A percentile compares a stretch with the other conserved stretches of the same genome.
phyloP scores from a whole-genome alignment of 768 basidiomycete species.

The Amanita polypyramis region DNA sequence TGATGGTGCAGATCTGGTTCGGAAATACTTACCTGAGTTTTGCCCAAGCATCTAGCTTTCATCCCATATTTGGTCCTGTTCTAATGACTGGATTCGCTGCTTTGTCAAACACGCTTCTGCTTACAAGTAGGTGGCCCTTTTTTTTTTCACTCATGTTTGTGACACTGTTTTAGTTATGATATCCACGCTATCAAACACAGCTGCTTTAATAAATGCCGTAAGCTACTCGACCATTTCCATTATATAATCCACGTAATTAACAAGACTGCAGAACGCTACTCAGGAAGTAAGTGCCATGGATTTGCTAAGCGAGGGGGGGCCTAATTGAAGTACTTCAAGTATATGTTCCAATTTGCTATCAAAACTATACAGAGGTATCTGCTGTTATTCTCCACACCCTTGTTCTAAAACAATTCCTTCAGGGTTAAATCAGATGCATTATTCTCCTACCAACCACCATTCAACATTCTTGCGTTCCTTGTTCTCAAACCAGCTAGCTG shows the following conservation, averaged over 20 bases:
- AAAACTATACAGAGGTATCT: constrained; percentile 78
- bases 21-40: constrained; percentile 63
- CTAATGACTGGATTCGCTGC: constrained; percentile 76
- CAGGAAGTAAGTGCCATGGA: constrained; percentile 27
- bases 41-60: constrained; percentile 45
- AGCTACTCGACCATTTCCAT: constrained; percentile 11
- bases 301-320: constrained; percentile 16
- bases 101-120: constrained; percentile 63
- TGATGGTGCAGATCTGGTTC: constrained; percentile 85
- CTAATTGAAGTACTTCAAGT: constrained; percentile 41
- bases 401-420: constrained; percentile 3
- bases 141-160: neutral
- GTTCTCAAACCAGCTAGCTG: constrained; percentile 75
- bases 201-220: constrained; percentile 67
- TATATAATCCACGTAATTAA: neutral
- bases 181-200: constrained; percentile 85
- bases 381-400: neutral
- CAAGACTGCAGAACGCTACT: constrained; percentile 27
- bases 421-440: constrained; percentile 86
- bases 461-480: constrained; percentile 73
- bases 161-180: constrained; percentile 51
- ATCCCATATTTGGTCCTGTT: constrained; percentile 65
- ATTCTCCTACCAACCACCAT: constrained; percentile 88
- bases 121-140: constrained; percentile 50
- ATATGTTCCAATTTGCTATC: constrained; percentile 81